These are phyloP conservation scores for Piromyces finnis DNA, from an alignment of 192 early-diverging fungal species.

Conservation along the genomic window DNA sequence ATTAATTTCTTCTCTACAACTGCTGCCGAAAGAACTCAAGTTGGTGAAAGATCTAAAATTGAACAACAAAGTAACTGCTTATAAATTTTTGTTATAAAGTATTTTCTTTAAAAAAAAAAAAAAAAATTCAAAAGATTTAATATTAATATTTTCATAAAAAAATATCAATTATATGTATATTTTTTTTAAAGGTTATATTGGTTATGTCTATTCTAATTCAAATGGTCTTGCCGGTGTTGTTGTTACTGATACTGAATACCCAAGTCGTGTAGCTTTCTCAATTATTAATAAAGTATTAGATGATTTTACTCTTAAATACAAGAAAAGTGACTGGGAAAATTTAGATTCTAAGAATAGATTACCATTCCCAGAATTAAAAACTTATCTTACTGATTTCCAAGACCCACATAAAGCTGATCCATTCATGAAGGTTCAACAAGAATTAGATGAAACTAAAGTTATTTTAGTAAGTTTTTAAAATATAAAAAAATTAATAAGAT, in stretches of 20 bases:
- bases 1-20: constrained; percentile 70
- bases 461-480: constrained; percentile 41
- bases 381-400: constrained; percentile 64
- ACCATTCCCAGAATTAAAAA: constrained; percentile 49
- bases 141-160: too few relatives aligned
- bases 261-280: constrained; percentile 69
- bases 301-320: constrained; percentile 57
- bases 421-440: constrained; percentile 82
- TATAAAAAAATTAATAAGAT: not conserved
- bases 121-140: too few relatives aligned
- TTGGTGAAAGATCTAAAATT: constrained; percentile 63
- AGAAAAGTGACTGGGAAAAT: constrained; percentile 18
- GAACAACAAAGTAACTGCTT: constrained; percentile 46
- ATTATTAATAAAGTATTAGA: constrained; percentile 69
- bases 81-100: not conserved
- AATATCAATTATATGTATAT: too few relatives aligned
- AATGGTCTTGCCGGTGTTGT: constrained; percentile 58
- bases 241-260: constrained; percentile 76
- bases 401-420: constrained; percentile 82
- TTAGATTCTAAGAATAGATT: constrained; percentile 15
- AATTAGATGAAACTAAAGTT: constrained; percentile 92
- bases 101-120: not conserved
- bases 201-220: constrained; percentile 55
- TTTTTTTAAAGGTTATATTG: constrained; percentile 43
- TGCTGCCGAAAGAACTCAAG: constrained; percentile 63